phyloP scores from a whole-genome alignment of 140 eudicot genomes.

The Ambrosia hybrid region DNA sequence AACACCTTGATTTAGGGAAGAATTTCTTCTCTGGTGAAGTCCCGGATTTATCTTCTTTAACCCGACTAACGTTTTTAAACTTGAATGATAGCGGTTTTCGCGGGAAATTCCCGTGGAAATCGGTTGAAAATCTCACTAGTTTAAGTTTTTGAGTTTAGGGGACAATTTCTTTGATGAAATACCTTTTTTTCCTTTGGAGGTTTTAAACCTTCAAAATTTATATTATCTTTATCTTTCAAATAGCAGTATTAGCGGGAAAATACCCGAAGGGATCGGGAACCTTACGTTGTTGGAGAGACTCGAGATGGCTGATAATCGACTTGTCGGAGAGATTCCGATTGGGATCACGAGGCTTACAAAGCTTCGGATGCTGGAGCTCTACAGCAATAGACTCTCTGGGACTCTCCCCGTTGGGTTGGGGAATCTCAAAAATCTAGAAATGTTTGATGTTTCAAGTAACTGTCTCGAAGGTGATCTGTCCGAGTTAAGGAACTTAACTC shows the following conservation, averaged over 20 bases:
- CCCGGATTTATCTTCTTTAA: conserved; percentile 54
- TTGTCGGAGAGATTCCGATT: conserved; percentile 55
- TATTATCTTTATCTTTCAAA: conserved; percentile 54
- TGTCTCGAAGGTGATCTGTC: conserved; percentile 63
- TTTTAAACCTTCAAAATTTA: conserved; percentile 41
- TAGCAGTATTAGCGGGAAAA: conserved; percentile 54
- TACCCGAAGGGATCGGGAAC: conserved; percentile 60
- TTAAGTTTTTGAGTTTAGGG: conserved; percentile 60
- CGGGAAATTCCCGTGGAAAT: conserved; percentile 68
- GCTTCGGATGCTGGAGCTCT: conserved; percentile 68
- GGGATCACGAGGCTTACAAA: conserved; percentile 53
- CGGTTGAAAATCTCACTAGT: conserved; percentile 36
- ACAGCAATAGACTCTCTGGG: conserved; percentile 49
- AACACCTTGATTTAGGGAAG: conserved; percentile 55
- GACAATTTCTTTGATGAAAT: conserved; percentile 55
- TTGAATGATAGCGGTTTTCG: conserved; percentile 63
- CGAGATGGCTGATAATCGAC: conserved; percentile 46
- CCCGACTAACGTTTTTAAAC: conserved; percentile 40
- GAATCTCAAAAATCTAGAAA: conserved; percentile 46
- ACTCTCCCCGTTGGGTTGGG: conserved; percentile 56
- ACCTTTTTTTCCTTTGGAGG: conserved; percentile 60
- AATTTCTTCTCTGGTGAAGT: conserved; percentile 54
- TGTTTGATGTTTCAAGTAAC: conserved; percentile 64
- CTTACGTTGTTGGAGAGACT: conserved; percentile 43
- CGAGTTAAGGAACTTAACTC: conserved; percentile 39